Conservation (phyloP, 2,329 filamentous ascomycete genomes). For the Claviceps sp. region DNA sequence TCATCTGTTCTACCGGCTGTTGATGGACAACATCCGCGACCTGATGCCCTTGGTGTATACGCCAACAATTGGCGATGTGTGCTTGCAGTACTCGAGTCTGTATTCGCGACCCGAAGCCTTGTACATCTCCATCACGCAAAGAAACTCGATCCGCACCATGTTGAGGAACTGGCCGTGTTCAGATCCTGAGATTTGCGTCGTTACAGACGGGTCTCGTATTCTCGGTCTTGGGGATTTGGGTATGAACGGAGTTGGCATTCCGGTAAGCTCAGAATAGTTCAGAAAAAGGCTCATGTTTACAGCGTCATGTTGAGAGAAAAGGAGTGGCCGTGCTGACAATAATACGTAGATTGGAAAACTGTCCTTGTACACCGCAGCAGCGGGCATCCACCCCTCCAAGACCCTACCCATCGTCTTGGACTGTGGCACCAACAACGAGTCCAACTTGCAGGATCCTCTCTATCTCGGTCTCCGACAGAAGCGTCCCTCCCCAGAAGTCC, state of each 20-base stretch:
- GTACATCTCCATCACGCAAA: conserved; percentile 92
- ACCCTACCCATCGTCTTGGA: conserved; percentile 61
- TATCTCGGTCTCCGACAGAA: conserved; percentile 83
- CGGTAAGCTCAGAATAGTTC: conserved; percentile 42
- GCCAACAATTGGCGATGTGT: conserved; percentile 88
- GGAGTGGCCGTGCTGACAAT: background rate
- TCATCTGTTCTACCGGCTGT: conserved; percentile 70
- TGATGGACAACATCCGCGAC: conserved; percentile 65
- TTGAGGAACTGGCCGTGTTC: conserved; percentile 85
- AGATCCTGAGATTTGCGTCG: conserved; percentile 87
- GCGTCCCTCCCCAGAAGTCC: conserved; percentile 63
- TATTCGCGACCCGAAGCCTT: conserved; percentile 91
- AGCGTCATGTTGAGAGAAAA: background rate
- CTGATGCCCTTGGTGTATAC: conserved; percentile 79
- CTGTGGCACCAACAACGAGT: conserved; percentile 52
- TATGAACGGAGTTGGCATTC: conserved; percentile 95
- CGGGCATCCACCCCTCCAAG: conserved; percentile 82
- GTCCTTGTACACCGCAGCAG: conserved; percentile 86
- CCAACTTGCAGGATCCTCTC: conserved; percentile 54
- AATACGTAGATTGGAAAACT: conserved; percentile 66
- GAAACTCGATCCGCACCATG: conserved; percentile 77
- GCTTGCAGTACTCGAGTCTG: conserved; percentile 87
- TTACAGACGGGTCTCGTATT: conserved; percentile 90
- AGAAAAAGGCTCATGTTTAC: background rate
- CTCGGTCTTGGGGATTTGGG: conserved; percentile 89